Percentiles rank a stretch among this genome's conserved stretches.
Conservation (phyloP, 345 rosid species). For the Raphanus sativus region DNA sequence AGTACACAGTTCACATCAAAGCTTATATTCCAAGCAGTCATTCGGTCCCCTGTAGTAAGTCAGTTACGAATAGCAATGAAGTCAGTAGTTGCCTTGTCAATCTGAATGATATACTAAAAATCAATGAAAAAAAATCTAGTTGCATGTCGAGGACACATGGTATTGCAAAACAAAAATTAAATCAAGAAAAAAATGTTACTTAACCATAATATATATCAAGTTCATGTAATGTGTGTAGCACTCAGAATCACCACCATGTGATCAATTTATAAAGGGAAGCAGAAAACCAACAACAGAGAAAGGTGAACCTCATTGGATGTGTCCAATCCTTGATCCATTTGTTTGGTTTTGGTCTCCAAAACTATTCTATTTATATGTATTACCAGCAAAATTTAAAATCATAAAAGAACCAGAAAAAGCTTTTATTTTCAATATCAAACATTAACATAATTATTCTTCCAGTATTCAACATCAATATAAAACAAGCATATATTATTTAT, state of each 20-base stretch:
- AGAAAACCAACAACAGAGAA: background rate
- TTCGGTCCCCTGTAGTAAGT: too few relatives aligned
- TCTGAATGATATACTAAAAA: constrained; percentile 41
- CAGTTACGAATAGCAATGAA: constrained; percentile 17
- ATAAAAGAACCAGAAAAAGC: background rate
- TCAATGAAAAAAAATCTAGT: background rate
- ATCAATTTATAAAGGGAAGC: background rate
- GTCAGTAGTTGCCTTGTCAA: constrained; percentile 73
- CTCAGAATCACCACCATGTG: constrained; percentile 5
- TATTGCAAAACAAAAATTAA: background rate
- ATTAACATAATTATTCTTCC: constrained; percentile 8
- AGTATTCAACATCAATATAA: background rate
- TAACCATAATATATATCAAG: constrained; percentile 75
- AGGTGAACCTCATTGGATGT: constrained; percentile 73
- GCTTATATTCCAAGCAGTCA: too few relatives aligned
- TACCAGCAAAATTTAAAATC: background rate
- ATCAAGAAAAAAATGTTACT: background rate
- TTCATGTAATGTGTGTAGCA: constrained; percentile 39
- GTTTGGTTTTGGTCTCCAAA: background rate
- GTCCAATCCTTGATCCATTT: constrained; percentile 55
- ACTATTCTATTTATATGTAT: background rate
- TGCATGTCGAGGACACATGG: background rate
- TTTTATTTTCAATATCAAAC: background rate
- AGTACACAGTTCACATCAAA: too few relatives aligned
- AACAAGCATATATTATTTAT: constrained; percentile 1